phyloP scores from a whole-genome alignment of 306 rosid genomes.

The Comarum palustre region DNA sequence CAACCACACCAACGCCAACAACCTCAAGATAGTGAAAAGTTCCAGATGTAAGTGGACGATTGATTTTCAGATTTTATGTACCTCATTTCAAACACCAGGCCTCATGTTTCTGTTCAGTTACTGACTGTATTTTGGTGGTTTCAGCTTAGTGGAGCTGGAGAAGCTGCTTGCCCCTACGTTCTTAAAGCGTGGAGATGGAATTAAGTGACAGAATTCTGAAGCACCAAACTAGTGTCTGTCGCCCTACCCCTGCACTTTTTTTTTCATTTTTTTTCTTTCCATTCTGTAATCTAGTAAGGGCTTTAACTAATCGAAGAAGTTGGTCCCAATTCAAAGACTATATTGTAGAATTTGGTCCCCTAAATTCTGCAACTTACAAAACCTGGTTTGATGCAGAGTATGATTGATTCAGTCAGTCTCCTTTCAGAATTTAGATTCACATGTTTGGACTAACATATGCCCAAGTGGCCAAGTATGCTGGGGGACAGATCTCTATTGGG shows the following conservation, averaged over 20 bases:
- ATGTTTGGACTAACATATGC: background rate
- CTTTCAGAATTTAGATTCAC: background rate
- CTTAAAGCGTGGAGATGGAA: constrained; percentile 28
- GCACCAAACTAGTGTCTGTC: background rate
- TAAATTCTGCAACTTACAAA: background rate
- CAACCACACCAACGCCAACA: too few species aligned
- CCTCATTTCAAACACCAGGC: background rate
- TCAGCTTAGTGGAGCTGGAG: constrained; percentile 94
- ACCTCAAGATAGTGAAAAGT: constrained; percentile 81
- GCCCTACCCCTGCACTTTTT: background rate
- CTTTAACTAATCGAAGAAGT: background rate
- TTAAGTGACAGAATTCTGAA: constrained; percentile 28
- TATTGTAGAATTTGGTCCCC: background rate
- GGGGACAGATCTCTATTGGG: background rate
- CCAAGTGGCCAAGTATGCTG: background rate
- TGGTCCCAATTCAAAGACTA: background rate
- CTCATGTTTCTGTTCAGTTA: constrained; percentile 9
- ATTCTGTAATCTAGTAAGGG: constrained; percentile 1
- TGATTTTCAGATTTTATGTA: background rate
- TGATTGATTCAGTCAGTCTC: background rate
- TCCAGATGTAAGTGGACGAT: constrained; percentile 58
- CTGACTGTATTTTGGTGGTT: constrained; percentile 21
- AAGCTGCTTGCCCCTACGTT: constrained; percentile 61
- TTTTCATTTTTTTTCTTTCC: background rate
- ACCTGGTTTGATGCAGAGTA: too few species aligned